phyloP scores from a whole-genome alignment of 495 filamentous ascomycete genomes.

The Penicillium antarcticum region DNA sequence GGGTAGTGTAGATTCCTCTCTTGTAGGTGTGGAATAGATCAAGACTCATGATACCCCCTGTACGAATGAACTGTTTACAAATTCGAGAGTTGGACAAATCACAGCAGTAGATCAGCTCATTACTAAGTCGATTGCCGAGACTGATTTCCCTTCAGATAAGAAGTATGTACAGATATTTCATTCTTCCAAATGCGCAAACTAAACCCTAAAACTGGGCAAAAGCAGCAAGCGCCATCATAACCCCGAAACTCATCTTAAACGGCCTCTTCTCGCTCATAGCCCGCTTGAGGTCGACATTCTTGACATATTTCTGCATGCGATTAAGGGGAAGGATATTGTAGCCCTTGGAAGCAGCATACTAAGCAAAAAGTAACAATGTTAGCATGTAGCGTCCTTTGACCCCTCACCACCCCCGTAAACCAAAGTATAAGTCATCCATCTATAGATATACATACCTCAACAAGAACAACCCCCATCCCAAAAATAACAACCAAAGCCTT shows the following conservation, averaged over 20 bases:
- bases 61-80: slow-evolving; percentile 20
- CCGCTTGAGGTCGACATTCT: slow-evolving; percentile 52
- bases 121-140: background rate
- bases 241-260: slow-evolving; percentile 76
- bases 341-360: slow-evolving; percentile 71
- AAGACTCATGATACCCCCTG: slow-evolving; percentile 35
- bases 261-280: slow-evolving; percentile 64
- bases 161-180: slow-evolving; percentile 16
- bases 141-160: background rate
- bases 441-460: slow-evolving; percentile 57
- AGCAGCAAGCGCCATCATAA: slow-evolving; percentile 73
- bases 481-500: slow-evolving; percentile 68
- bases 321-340: slow-evolving; percentile 66
- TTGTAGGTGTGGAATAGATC: slow-evolving; percentile 12
- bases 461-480: slow-evolving; percentile 63
- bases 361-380: background rate
- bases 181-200: background rate
- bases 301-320: slow-evolving; percentile 57
- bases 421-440: background rate
- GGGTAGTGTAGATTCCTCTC: slow-evolving; percentile 13
- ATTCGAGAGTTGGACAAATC: background rate
- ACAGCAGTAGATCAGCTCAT: no score
- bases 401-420: no score
- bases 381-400: no score
- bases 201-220: slow-evolving; percentile 53